These are phyloP conservation scores for Coemansia erecta DNA, from an alignment of 192 early-diverging fungal genomes.

Conservation along the genomic window DNA sequence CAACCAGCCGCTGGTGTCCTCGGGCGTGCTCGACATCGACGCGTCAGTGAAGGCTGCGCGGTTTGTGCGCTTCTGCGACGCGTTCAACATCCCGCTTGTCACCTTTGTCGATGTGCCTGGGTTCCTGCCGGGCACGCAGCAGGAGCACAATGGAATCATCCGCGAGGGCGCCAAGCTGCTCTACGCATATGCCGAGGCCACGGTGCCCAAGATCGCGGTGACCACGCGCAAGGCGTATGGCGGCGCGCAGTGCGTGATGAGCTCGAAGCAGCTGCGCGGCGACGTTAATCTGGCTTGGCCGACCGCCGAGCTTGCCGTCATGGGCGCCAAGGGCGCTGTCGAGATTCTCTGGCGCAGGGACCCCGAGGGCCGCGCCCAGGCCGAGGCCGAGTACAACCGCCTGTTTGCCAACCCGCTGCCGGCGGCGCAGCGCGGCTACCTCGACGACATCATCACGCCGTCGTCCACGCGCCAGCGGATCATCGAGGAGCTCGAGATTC, in stretches of 20 bases:
- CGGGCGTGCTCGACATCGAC: constrained; percentile 94
- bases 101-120: constrained; percentile 97
- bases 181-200: constrained; percentile 95
- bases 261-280: constrained; percentile 92
- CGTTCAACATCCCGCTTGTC: constrained; percentile 91
- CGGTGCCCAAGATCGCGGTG: constrained; percentile 93
- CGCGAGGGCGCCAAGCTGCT: constrained; percentile 94
- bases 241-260: constrained; percentile 97
- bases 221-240: constrained; percentile 97
- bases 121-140: constrained; percentile 89
- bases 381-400: constrained; percentile 83
- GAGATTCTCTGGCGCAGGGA: constrained; percentile 88
- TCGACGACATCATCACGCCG: constrained; percentile 77
- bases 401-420: constrained; percentile 94
- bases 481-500: constrained; percentile 84
- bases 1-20: constrained; percentile 94
- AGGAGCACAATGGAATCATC: constrained; percentile 97
- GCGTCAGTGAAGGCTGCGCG: constrained; percentile 93
- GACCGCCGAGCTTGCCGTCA: constrained; percentile 96
- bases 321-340: constrained; percentile 96
- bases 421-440: constrained; percentile 84
- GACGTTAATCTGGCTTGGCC: constrained; percentile 94
- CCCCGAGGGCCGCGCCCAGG: constrained; percentile 53
- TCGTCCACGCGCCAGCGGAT: constrained; percentile 71
- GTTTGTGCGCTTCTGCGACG: constrained; percentile 95